Evolutionary conservation across 2,329 filamentous ascomycete genomes (phyloP).

Genomic region (Fusarium sp.): DNA sequence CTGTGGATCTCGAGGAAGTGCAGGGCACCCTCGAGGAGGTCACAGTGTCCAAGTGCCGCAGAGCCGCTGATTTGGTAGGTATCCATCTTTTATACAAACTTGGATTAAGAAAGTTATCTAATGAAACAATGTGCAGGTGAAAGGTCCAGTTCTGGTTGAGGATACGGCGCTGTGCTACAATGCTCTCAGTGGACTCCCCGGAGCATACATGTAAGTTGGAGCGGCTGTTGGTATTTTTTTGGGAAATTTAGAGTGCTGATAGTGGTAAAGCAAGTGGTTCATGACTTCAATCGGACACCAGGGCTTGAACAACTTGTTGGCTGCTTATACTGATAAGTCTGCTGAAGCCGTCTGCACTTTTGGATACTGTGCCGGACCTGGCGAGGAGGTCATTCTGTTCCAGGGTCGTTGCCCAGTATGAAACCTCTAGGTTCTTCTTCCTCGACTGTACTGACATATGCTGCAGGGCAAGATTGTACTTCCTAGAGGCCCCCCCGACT

Average conservation of each 20-base stretch:
- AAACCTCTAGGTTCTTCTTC: slow-evolving; percentile 5
- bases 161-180: slow-evolving; percentile 96
- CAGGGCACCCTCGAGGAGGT: slow-evolving; percentile 95
- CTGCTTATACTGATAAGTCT: slow-evolving; percentile 89
- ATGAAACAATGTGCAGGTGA: slow-evolving; percentile 67
- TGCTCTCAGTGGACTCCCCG: slow-evolving; percentile 89
- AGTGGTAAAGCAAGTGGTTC: slow-evolving; percentile 87
- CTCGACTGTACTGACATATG: background rate
- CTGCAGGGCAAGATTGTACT: slow-evolving; percentile 81
- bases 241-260: slow-evolving; percentile 8
- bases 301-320: slow-evolving; percentile 90
- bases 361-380: slow-evolving; percentile 88
- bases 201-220: slow-evolving; percentile 87
- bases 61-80: slow-evolving; percentile 81
- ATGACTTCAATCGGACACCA: slow-evolving; percentile 84
- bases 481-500: slow-evolving; percentile 81
- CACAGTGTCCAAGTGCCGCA: slow-evolving; percentile 85
- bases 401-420: slow-evolving; percentile 87
- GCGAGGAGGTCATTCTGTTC: slow-evolving; percentile 86
- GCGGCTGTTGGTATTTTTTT: background rate
- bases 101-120: slow-evolving; percentile 1
- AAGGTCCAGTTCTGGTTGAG: slow-evolving; percentile 92
- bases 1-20: slow-evolving; percentile 86
- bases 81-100: slow-evolving; percentile 1
- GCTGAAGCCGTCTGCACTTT: slow-evolving; percentile 97